A percentile compares a stretch with the other conserved stretches of the same genome.
Evolutionary conservation across 106 monocot genomes (phyloP).

Genomic region (Platanthera zijinensis): DNA sequence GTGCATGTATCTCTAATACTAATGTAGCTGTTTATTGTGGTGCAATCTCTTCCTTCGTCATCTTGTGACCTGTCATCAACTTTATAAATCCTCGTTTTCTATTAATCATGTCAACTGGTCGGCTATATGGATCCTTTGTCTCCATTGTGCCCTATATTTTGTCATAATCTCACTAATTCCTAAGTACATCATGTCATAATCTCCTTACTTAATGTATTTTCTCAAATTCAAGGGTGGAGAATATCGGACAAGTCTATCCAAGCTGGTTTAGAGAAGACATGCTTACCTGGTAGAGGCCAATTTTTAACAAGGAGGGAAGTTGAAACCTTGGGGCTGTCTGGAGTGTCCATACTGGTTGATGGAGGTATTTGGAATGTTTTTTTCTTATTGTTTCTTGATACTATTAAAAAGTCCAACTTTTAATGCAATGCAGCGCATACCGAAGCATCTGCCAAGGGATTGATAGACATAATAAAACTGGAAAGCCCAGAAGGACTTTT

Average conservation of each 20-base stretch:
- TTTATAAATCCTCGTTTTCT: too few relatives aligned
- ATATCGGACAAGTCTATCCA: constrained; percentile 61
- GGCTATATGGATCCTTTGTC: too few relatives aligned
- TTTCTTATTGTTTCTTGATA: neutral
- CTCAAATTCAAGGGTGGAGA: constrained; percentile 41
- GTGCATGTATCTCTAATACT: too few relatives aligned
- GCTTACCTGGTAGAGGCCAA: constrained; percentile 75
- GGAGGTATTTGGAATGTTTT: constrained; percentile 48
- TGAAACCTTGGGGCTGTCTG: constrained; percentile 42
- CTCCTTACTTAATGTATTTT: too few relatives aligned
- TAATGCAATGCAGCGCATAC: constrained; percentile 73
- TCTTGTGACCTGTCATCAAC: too few relatives aligned
- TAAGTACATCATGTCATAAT: too few relatives aligned
- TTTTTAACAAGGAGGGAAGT: constrained; percentile 51
- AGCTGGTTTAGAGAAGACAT: constrained; percentile 62
- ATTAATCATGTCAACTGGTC: too few relatives aligned
- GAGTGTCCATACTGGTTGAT: constrained; percentile 63
- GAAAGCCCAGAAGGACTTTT: constrained; percentile 27
- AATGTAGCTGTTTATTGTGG: too few relatives aligned
- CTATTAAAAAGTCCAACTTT: neutral
- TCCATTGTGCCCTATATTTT: too few relatives aligned
- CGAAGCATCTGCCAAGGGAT: constrained; percentile 81
- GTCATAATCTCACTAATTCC: too few relatives aligned
- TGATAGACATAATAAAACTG: constrained; percentile 54
- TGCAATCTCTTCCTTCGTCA: too few relatives aligned